Evolutionary conservation across 441 rosid species (phyloP).

Genomic region (Eruca vesicaria): DNA sequence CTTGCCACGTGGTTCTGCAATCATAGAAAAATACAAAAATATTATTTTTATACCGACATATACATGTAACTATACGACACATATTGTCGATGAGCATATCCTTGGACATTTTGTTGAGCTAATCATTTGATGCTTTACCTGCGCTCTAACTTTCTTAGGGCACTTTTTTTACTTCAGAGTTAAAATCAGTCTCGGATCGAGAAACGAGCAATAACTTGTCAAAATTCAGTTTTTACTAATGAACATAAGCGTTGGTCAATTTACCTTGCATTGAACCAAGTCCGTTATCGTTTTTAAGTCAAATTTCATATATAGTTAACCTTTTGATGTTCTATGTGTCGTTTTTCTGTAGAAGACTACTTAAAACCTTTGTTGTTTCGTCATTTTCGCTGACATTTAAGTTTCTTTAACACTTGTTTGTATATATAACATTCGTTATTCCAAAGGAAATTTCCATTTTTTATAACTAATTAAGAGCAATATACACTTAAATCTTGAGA

Average conservation of each 20-base stretch:
- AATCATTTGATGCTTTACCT: slow-evolving; percentile 20
- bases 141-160: background rate
- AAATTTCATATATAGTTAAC: background rate
- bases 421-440: background rate
- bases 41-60: background rate
- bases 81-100: slow-evolving; percentile 20
- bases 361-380: background rate
- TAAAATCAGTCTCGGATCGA: background rate
- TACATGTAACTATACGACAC: background rate
- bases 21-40: background rate
- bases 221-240: too few relatives aligned
- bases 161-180: background rate
- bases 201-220: background rate
- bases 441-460: background rate
- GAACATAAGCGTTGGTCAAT: background rate
- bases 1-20: slow-evolving; percentile 23
- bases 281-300: too few relatives aligned
- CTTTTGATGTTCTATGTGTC: background rate
- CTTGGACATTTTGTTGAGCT: slow-evolving; percentile 22
- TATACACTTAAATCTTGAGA: background rate
- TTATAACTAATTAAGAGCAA: background rate
- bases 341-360: background rate
- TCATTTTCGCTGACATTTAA: background rate
- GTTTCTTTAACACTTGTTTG: background rate
- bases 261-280: too few relatives aligned